Base-by-base conservation (phyloP, 345 rosid species). In the Eucalyptus albens region DNA sequence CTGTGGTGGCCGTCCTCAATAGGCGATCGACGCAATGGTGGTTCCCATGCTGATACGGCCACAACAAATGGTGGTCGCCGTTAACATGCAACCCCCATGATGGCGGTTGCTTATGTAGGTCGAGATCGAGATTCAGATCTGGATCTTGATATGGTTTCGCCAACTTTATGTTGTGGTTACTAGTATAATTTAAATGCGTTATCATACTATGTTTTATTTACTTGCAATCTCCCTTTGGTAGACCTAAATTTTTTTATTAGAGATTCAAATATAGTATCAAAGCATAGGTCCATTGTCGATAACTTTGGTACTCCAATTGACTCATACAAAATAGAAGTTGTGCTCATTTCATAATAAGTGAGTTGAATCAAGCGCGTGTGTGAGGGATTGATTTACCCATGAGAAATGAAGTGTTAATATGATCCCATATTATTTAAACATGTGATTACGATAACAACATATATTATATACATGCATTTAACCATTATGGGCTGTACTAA, bases 331-430 rank as follows among this genome's bases (percentile, higher is more conserved):
- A 60, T 6, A 60, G 3, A 29, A 27, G 16, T 27, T 29, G 15
- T 60, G 15, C 33, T 4, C 31, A 60, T 60, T 60, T 60, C 31
- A 60, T 27, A 60, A 27, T 56, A 60, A 12, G 15, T 27, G 67
- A 60, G 67, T 12, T 1, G 4, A 26, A 29, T 60, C 9, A 60
- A 60, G 0, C 3, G 1, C 0, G 0, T 56, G 0, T 56, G 29
- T 24, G 1, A 56, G 29, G 1, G 8, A 26, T 2, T 27, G 1
- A 26, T 2, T 60, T 60, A 60, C 4, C 0, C 0, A 3, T 3
- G 31, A 27, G 7, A 11, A 59, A 13, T 59, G 6, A 10, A 60
- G 31, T 60, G 67, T 60, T 26, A 0, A 11, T 59, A 26, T 59
- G 27, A 59, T 26, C n/a, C 7, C 59, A 53, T 19, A 0, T 53